These are phyloP conservation scores for Eimeria mitis DNA, from an alignment of 169 alveolate genomes.

Conservation along the genomic window DNA sequence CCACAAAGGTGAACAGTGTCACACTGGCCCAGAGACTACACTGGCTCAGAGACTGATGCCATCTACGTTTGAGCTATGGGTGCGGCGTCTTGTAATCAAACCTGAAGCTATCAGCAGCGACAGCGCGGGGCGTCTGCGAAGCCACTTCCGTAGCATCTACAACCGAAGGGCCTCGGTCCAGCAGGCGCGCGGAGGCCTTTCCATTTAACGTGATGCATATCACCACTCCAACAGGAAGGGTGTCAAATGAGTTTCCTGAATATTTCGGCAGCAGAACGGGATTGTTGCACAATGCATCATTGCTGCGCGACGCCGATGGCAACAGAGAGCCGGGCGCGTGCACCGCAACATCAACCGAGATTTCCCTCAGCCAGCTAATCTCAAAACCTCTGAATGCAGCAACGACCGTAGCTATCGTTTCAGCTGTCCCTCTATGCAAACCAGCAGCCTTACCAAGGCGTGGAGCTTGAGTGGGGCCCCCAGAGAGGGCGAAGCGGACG, in stretches of 20 bases:
- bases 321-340: neutral
- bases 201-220: slow-evolving; percentile 54
- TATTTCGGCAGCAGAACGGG: neutral
- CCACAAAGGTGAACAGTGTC: neutral
- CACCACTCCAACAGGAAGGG: slow-evolving; percentile 46
- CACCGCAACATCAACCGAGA: neutral
- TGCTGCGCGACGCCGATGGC: neutral
- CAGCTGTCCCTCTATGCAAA: neutral
- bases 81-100: neutral
- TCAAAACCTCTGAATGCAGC: neutral
- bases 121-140: slow-evolving; percentile 43
- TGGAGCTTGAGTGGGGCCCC: neutral
- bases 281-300: neutral
- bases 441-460: slow-evolving; percentile 12
- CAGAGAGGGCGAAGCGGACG: slow-evolving; percentile 68
- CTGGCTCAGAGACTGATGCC: too few relatives aligned
- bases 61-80: neutral
- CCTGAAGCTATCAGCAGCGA: slow-evolving; percentile 80
- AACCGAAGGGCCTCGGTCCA: slow-evolving; percentile 79
- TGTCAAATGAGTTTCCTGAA: slow-evolving; percentile 37
- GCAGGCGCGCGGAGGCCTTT: slow-evolving; percentile 55
- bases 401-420: neutral
- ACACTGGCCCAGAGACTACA: neutral
- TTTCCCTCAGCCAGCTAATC: neutral
- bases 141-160: slow-evolving; percentile 57